phyloP scores from a whole-genome alignment of 1,284 basidiomycete genomes.

The Trametes sp. region DNA sequence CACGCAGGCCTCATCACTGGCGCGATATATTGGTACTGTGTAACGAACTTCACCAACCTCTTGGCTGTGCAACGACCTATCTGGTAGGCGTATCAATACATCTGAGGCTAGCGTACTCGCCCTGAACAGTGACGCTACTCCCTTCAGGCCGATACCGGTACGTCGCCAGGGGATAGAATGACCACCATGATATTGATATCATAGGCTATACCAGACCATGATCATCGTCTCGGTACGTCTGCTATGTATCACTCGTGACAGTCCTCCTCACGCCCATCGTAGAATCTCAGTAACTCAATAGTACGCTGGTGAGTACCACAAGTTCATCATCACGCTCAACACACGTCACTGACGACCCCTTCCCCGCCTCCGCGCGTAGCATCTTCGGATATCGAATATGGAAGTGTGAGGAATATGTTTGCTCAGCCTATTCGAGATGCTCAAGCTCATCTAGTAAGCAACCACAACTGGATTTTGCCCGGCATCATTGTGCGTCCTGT shows the following conservation, averaged over 20 bases:
- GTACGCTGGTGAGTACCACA: constrained; percentile 29
- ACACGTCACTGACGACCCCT: not conserved
- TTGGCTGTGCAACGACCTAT: constrained; percentile 24
- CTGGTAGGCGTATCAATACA: constrained; percentile 19
- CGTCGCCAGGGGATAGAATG: not conserved
- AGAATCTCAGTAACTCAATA: constrained; percentile 36
- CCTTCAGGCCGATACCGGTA: constrained; percentile 30
- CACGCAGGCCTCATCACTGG: constrained; percentile 33
- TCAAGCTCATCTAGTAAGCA: constrained; percentile 21
- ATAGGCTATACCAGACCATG: constrained; percentile 24
- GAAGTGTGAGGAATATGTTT: constrained; percentile 32
- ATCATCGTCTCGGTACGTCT: constrained; percentile 33
- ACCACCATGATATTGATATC: not conserved
- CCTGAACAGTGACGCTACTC: too few relatives aligned
- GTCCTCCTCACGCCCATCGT: not conserved
- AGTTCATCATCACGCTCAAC: not conserved
- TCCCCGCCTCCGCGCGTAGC: constrained; percentile 5
- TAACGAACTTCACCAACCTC: constrained; percentile 32
- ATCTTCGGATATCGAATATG: constrained; percentile 33
- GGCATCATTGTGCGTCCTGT: constrained; percentile 27
- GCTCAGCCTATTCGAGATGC: too few relatives aligned
- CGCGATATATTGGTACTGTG: constrained; percentile 34
- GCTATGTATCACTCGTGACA: not conserved
- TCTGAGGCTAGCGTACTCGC: not conserved
- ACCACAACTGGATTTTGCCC: constrained; percentile 24